Evolutionary conservation across 441 rosid species (phyloP).

Genomic region (Croton laevigatus): DNA sequence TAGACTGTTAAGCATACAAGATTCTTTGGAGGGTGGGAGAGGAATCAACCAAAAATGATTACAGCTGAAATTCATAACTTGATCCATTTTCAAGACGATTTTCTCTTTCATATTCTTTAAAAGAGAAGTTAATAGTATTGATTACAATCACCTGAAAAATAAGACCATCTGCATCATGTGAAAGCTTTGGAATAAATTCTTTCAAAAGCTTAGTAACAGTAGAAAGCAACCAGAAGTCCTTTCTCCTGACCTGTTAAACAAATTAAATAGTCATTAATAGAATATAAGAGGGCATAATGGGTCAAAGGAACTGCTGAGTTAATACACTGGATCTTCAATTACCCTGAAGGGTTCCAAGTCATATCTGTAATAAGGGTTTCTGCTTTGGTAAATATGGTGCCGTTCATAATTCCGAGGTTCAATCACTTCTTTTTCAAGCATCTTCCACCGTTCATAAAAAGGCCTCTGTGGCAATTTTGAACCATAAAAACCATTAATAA

Average conservation of each 20-base stretch:
- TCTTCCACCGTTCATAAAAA: slow-evolving; percentile 93
- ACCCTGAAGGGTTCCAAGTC: slow-evolving; percentile 99
- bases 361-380: slow-evolving; percentile 76
- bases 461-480: slow-evolving; percentile 68
- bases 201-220: slow-evolving; percentile 78
- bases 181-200: slow-evolving; percentile 93
- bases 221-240: slow-evolving; percentile 98
- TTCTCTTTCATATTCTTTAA: not conserved
- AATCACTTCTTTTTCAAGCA: slow-evolving; percentile 95
- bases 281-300: not conserved
- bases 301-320: not conserved
- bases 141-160: slow-evolving; percentile 82
- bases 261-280: slow-evolving; percentile 25
- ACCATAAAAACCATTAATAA: slow-evolving; percentile 16
- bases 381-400: slow-evolving; percentile 60
- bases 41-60: not conserved
- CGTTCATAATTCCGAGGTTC: slow-evolving; percentile 91
- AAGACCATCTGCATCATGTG: slow-evolving; percentile 98
- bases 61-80: not conserved
- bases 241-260: slow-evolving; percentile 81
- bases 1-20: not conserved
- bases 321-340: slow-evolving; percentile 9
- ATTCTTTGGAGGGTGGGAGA: not conserved
- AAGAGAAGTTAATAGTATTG: not conserved
- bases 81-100: not conserved